Conservation (phyloP, 306 rosid species). For the Castanopsis chinensis region DNA sequence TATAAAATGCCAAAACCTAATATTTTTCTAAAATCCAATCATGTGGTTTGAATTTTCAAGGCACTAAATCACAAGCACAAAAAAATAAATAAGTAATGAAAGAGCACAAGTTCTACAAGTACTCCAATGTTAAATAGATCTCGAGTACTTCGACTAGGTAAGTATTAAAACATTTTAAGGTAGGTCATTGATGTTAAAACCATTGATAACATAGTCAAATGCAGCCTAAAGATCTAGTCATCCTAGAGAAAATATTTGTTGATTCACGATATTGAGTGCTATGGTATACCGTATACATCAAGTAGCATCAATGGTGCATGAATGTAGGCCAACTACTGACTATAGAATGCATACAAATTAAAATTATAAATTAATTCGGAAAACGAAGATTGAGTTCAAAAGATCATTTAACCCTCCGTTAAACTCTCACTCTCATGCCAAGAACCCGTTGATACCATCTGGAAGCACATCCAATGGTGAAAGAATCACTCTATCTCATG, state of each 20-base stretch:
- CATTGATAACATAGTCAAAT: too few species aligned
- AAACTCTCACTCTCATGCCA: background rate
- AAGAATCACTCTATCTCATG: background rate
- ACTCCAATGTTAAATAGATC: background rate
- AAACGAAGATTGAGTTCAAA: background rate
- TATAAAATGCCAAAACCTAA: background rate
- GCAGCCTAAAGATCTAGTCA: background rate
- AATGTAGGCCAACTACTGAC: background rate
- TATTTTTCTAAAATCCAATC: background rate
- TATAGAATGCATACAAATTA: background rate
- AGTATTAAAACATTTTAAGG: background rate
- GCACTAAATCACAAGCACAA: background rate
- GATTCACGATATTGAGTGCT: background rate
- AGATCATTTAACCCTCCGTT: background rate
- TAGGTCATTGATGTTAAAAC: background rate
- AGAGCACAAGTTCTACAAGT: too few species aligned
- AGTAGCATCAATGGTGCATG: background rate
- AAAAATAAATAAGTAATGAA: too few species aligned
- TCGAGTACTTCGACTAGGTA: background rate
- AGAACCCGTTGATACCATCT: background rate
- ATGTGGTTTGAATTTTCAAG: background rate
- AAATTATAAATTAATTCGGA: background rate
- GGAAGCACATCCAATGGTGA: background rate
- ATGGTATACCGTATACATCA: background rate
- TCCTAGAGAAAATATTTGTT: background rate